Evolutionary conservation across 2,329 filamentous ascomycete genomes (phyloP).

Genomic region (Xylariaceae sp.): DNA sequence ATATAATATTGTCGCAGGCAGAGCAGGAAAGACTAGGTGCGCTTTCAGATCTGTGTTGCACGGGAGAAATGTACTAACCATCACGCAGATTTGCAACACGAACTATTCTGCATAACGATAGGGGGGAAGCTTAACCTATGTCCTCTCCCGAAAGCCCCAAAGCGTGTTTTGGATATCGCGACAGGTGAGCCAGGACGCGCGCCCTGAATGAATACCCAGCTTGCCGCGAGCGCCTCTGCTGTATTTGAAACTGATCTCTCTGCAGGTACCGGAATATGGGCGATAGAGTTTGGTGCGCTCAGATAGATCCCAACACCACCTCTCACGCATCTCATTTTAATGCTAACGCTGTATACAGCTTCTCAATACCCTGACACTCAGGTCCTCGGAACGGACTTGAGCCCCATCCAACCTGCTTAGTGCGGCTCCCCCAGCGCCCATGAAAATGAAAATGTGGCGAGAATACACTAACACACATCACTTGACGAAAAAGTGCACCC

Average conservation of each 20-base stretch:
- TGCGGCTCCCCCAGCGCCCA: conserved; percentile 8
- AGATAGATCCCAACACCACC: too few relatives aligned
- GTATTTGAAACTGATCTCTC: too few relatives aligned
- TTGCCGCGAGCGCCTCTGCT: too few relatives aligned
- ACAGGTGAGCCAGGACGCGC: conserved; percentile 25
- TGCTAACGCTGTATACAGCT: conserved; percentile 21
- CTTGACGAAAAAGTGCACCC: conserved; percentile 36
- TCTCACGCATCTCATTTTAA: neutral
- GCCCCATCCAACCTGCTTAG: conserved; percentile 41
- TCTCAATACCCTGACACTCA: conserved; percentile 34
- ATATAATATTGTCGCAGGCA: conserved; percentile 14
- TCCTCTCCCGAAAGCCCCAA: conserved; percentile 36
- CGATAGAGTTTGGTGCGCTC: conserved; percentile 40
- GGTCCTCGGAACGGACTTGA: conserved; percentile 41
- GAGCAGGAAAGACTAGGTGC: conserved; percentile 30
- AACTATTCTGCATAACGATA: conserved; percentile 34
- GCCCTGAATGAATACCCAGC: too few relatives aligned
- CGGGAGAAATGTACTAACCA: neutral
- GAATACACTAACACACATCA: neutral
- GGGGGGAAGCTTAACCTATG: conserved; percentile 40
- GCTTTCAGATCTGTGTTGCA: neutral
- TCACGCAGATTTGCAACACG: conserved; percentile 35
- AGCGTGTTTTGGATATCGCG: conserved; percentile 43
- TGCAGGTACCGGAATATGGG: conserved; percentile 43
- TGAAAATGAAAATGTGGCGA: neutral